Conservation (phyloP, 75 land plant genomes). For the Picea glauca region DNA sequence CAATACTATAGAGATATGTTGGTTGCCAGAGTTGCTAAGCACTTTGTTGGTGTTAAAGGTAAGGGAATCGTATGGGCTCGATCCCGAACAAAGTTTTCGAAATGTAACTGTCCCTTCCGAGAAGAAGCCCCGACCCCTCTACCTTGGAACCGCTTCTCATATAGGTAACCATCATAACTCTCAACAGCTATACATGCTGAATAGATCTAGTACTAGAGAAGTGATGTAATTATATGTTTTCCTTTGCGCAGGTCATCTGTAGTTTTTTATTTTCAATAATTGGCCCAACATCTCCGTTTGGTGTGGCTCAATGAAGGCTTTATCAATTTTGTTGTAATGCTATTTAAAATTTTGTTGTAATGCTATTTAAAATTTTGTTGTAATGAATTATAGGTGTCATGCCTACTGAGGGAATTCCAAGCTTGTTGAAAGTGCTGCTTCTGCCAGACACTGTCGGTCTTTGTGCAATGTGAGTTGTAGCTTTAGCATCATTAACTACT, state of each 20-base stretch:
- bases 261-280: neutral
- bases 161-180: conserved; percentile 38
- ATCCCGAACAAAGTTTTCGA: conserved; percentile 51
- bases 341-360: neutral
- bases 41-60: conserved; percentile 38
- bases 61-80: conserved; percentile 78
- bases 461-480: conserved; percentile 42
- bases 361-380: neutral
- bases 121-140: conserved; percentile 70
- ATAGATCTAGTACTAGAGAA: no score
- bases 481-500: neutral
- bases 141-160: conserved; percentile 84
- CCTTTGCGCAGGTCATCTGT: neutral
- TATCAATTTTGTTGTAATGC: neutral
- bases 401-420: conserved; percentile 87
- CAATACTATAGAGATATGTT: neutral
- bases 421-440: conserved; percentile 77
- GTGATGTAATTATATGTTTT: no score
- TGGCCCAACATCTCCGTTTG: neutral
- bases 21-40: neutral
- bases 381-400: conserved; percentile 46
- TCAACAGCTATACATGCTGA: no score
- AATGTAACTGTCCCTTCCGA: conserved; percentile 59
- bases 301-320: neutral
- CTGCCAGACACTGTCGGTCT: conserved; percentile 62